Evolutionary conservation across 2,329 filamentous ascomycete genomes (phyloP).

Genomic region (Trichoderma semiorbis): DNA sequence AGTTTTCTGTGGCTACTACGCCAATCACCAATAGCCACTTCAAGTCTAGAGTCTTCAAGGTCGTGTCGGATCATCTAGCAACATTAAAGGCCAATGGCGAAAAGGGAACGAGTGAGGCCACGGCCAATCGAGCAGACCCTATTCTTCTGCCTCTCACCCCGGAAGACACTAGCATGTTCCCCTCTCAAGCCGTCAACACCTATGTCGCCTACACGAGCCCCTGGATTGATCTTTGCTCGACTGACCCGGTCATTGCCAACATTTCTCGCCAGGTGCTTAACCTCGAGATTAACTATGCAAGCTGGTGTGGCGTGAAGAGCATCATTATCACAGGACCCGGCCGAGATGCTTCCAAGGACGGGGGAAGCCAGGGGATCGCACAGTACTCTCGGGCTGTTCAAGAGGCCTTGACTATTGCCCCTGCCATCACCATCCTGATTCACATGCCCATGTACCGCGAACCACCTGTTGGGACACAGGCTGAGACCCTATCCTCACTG

Average conservation of each 20-base stretch:
- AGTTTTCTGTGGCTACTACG: slow-evolving; percentile 78
- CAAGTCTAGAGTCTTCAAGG: slow-evolving; percentile 61
- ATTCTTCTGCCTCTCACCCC: slow-evolving; percentile 69
- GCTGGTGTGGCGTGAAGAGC: slow-evolving; percentile 86
- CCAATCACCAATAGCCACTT: slow-evolving; percentile 75
- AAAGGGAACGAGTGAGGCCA: slow-evolving; percentile 38
- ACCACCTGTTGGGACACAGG: slow-evolving; percentile 53
- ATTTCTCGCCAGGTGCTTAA: slow-evolving; percentile 87
- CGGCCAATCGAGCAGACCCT: slow-evolving; percentile 50
- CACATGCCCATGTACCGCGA: slow-evolving; percentile 81
- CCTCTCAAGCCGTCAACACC: slow-evolving; percentile 65
- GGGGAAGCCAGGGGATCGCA: slow-evolving; percentile 51
- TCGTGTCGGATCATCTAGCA: slow-evolving; percentile 55
- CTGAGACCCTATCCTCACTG: slow-evolving; percentile 49
- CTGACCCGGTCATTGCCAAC: slow-evolving; percentile 77
- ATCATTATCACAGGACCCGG: slow-evolving; percentile 78
- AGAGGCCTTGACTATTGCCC: slow-evolving; percentile 71
- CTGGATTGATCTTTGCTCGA: slow-evolving; percentile 87
- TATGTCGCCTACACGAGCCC: slow-evolving; percentile 77
- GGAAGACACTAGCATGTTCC: slow-evolving; percentile 72
- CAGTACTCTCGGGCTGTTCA: slow-evolving; percentile 83
- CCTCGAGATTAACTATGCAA: slow-evolving; percentile 89
- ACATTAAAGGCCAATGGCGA: slow-evolving; percentile 41
- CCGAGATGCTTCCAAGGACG: slow-evolving; percentile 53
- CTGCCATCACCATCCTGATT: slow-evolving; percentile 75